phyloP scores from a whole-genome alignment of 805 yeast genomes.

The Candida morakotiae region DNA sequence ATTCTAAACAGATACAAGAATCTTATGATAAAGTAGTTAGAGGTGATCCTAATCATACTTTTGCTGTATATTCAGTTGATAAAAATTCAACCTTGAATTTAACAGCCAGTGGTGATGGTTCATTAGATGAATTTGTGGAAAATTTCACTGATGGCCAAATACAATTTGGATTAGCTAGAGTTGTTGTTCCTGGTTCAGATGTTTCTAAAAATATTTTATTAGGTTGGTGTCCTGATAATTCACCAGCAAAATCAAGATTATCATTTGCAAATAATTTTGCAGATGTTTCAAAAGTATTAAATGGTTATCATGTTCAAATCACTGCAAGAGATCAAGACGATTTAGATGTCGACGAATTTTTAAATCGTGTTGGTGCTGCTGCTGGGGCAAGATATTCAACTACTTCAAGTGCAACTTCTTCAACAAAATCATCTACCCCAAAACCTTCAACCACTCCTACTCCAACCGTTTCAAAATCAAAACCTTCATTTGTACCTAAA shows the following conservation, averaged over 20 bases:
- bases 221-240: conserved; percentile 98
- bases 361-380: conserved; percentile 78
- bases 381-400: conserved; percentile 91
- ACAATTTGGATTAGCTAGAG: conserved; percentile 86
- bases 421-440: conserved; percentile 11
- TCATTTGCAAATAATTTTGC: conserved; percentile 77
- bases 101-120: conserved; percentile 53
- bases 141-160: conserved; percentile 83
- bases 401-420: conserved; percentile 11
- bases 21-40: conserved; percentile 76
- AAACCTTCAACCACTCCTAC: conserved; percentile 18
- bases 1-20: conserved; percentile 70
- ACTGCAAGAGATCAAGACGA: conserved; percentile 96
- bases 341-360: conserved; percentile 70
- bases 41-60: conserved; percentile 65
- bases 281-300: conserved; percentile 62
- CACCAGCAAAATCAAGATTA: conserved; percentile 72
- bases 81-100: conserved; percentile 47
- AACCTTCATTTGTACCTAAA: conserved; percentile 28
- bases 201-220: conserved; percentile 78
- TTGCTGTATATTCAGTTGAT: conserved; percentile 80
- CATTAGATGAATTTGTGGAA: conserved; percentile 71
- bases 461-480: conserved; percentile 25
- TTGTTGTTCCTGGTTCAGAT: conserved; percentile 87
- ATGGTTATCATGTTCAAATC: conserved; percentile 91